These are phyloP conservation scores for Gossypium herbaceum DNA, from an alignment of 345 rosid species.

Conservation along the genomic window DNA sequence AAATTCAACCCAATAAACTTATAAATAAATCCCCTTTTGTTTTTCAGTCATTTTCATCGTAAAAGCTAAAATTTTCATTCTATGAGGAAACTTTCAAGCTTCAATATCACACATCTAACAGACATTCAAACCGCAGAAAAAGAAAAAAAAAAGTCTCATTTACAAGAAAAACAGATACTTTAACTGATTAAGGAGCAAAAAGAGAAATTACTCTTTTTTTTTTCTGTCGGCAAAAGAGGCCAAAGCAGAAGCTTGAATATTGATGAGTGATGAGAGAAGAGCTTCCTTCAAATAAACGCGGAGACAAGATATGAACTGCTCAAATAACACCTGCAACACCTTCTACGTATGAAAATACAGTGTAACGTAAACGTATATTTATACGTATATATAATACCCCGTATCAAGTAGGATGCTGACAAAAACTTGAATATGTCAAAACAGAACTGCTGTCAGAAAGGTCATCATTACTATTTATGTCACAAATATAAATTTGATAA, in stretches of 20 bases:
- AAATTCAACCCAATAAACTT: neutral
- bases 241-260: neutral
- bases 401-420: neutral
- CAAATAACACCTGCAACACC: conserved; percentile 8
- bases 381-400: neutral
- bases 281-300: neutral
- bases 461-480: neutral
- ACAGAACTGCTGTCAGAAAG: conserved; percentile 9
- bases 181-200: neutral
- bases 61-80: neutral
- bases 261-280: neutral
- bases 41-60: conserved; percentile 4
- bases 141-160: neutral
- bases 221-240: neutral
- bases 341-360: neutral
- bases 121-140: neutral
- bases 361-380: conserved; percentile 4
- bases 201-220: neutral
- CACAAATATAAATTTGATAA: neutral
- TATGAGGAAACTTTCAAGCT: neutral
- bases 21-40: neutral
- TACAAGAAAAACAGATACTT: neutral
- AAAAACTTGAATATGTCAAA: conserved; percentile 11
- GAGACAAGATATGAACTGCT: conserved; percentile 10
- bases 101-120: neutral